Evolutionary conservation across 495 filamentous ascomycete genomes (phyloP).

Genomic region (Talaromyces thailandensis): DNA sequence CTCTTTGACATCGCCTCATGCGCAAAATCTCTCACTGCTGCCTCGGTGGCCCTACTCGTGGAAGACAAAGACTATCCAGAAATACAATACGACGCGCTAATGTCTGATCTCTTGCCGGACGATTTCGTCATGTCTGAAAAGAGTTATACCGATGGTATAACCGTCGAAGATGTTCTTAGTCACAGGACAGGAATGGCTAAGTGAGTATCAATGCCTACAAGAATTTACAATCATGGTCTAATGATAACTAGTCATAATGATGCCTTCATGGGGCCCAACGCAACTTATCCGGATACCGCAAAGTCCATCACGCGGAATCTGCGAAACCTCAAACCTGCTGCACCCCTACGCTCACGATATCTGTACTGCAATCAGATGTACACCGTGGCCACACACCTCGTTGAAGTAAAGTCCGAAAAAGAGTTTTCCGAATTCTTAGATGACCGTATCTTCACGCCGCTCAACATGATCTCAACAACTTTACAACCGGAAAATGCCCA

Average conservation of each 20-base stretch:
- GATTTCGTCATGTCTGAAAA: constrained; percentile 20
- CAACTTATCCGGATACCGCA: constrained; percentile 11
- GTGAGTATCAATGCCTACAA: constrained; percentile 11
- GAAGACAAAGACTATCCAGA: constrained; percentile 17
- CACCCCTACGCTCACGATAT: constrained; percentile 27
- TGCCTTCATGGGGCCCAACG: constrained; percentile 11
- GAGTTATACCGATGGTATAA: constrained; percentile 17
- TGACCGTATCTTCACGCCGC: constrained; percentile 29
- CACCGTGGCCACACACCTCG: constrained; percentile 26
- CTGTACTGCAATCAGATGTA: constrained; percentile 45
- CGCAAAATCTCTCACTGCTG: constrained; percentile 22
- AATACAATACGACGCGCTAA: constrained; percentile 15
- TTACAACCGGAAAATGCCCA: constrained; percentile 21
- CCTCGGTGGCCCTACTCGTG: constrained; percentile 19
- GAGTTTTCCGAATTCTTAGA: constrained; percentile 28
- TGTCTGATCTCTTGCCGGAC: constrained; percentile 19
- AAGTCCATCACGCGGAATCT: constrained; percentile 21
- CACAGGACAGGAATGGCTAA: constrained; percentile 17
- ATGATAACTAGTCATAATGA: constrained; percentile 9
- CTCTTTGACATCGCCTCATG: constrained; percentile 16
- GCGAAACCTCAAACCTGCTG: constrained; percentile 25
- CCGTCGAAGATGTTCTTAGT: constrained; percentile 20
- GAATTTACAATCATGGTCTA: neutral
- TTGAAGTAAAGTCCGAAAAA: constrained; percentile 30
- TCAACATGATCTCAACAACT: constrained; percentile 22